Conservation (phyloP, 768 basidiomycete genomes). For the Lepiota subincarnata region DNA sequence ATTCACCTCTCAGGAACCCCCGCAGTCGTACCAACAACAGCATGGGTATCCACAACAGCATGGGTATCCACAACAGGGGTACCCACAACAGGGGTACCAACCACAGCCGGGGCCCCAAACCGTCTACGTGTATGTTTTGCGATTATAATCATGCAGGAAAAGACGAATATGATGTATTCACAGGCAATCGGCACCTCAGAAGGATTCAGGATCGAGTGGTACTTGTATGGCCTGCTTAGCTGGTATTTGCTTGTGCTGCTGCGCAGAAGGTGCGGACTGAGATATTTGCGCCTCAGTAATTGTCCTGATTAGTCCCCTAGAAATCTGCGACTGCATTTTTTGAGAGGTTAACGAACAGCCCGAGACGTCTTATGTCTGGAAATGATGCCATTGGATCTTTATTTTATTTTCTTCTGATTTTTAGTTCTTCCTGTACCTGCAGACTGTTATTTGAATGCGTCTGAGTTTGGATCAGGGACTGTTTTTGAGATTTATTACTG, state of each 20-base stretch:
- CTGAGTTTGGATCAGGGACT: background rate
- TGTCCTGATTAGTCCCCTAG: conserved; percentile 29
- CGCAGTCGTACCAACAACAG: conserved; percentile 54
- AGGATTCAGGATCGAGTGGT: conserved; percentile 33
- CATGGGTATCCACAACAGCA: conserved; percentile 36
- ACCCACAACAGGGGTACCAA: conserved; percentile 43
- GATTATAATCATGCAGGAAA: background rate
- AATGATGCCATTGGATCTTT: background rate
- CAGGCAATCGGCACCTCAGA: conserved; percentile 43
- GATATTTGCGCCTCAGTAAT: conserved; percentile 13
- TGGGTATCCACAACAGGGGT: conserved; percentile 49
- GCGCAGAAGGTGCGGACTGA: conserved; percentile 57
- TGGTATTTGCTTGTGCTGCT: conserved; percentile 62
- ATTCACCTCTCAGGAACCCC: conserved; percentile 51
- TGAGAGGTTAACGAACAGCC: conserved; percentile 16
- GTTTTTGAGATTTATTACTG: no score
- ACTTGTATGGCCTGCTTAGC: conserved; percentile 66
- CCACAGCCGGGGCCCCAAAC: conserved; percentile 59
- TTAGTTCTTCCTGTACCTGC: background rate
- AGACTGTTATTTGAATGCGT: background rate
- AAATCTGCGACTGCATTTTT: conserved; percentile 75
- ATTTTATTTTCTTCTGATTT: background rate
- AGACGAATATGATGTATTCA: conserved; percentile 26
- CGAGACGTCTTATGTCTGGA: no score
- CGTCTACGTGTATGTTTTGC: conserved; percentile 65